Base-by-base conservation (phyloP, 805 yeast species). In the Nakazawaea peltata region DNA sequence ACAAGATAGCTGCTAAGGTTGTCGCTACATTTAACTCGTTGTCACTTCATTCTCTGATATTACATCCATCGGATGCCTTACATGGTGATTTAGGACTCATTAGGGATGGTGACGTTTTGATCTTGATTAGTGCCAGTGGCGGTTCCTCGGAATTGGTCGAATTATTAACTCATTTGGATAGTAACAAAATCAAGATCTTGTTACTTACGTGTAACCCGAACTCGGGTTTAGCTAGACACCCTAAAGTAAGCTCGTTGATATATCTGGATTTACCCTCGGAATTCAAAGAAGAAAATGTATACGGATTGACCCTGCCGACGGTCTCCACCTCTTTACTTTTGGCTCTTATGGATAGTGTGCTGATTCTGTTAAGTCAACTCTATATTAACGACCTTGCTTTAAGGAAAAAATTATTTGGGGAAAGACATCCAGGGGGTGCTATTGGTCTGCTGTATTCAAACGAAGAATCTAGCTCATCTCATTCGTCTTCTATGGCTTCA, bases 391-490 rank as follows among this genome's bases (percentile, higher is more conserved):
- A 84, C 48, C 54, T 65, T 21, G 54, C 59, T 25, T 60, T 65
- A 37, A 62, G 95, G 28, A 68, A 67, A 42, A 57, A 54, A 39
- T 55, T 67, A 25, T 86, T 86, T 56, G 77, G 81, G 7, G 70
- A 69, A 42, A 71, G 80, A 50, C 96, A 86, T 49, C 96, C 96
- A 2, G 95, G 95, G 15, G 96, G 96, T 13, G 81, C 92, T 2
- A 85, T 86, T 49, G 96, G 96, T 12, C 63, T 62, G 35, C 61
- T 66, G 5, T 67, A 59, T 39, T 44, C 47, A 16, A 26, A 19
- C 19, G 10, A 21, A n/a, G n/a, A n/a, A n/a, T n/a, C n/a, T n/a
- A n/a, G n/a, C n/a, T n/a, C n/a, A n/a, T n/a, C n/a, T n/a, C n/a
- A n/a, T n/a, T n/a, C n/a, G n/a, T n/a, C n/a, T n/a, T n/a, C n/a